Conservation (phyloP, 192 early-diverging fungal species). For the Backusella tuberculispora region DNA sequence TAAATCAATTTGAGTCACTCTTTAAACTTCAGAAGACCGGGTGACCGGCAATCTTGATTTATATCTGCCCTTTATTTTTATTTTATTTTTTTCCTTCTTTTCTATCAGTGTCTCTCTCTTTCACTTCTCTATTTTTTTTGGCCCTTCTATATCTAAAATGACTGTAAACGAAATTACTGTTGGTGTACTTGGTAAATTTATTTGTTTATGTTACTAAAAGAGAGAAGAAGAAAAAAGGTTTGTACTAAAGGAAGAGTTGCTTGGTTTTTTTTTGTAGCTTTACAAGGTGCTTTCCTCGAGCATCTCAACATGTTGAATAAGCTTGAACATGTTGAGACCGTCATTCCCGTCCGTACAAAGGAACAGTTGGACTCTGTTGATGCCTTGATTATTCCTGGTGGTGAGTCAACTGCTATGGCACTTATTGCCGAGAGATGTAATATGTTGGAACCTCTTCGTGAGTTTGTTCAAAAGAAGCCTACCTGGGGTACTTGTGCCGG, state of each 20-base stretch:
- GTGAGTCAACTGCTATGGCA: constrained; percentile 94
- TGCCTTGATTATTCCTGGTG: constrained; percentile 93
- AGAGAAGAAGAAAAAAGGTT: background rate
- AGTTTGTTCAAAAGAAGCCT: constrained; percentile 77
- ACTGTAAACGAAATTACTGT: constrained; percentile 15
- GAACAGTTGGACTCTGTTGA: constrained; percentile 77
- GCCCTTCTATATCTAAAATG: too few relatives aligned
- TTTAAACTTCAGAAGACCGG: constrained; percentile 7
- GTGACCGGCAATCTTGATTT: constrained; percentile 12
- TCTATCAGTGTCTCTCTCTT: background rate
- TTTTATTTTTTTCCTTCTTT: background rate
- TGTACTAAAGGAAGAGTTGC: background rate
- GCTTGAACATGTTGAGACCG: constrained; percentile 61
- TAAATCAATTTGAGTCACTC: constrained; percentile 13
- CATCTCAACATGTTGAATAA: constrained; percentile 83
- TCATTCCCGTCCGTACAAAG: constrained; percentile 67
- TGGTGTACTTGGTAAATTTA: constrained; percentile 18
- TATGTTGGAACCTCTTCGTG: constrained; percentile 74
- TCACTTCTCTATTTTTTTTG: background rate
- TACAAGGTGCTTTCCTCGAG: constrained; percentile 96
- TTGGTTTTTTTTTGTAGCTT: constrained; percentile 50
- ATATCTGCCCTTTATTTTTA: background rate
- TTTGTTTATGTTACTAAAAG: background rate
- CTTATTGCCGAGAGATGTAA: constrained; percentile 88
- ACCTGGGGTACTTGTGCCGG: constrained; percentile 98